phyloP scores from a whole-genome alignment of 176 grass and related monocot genomes.

The Zizania latifolia region DNA sequence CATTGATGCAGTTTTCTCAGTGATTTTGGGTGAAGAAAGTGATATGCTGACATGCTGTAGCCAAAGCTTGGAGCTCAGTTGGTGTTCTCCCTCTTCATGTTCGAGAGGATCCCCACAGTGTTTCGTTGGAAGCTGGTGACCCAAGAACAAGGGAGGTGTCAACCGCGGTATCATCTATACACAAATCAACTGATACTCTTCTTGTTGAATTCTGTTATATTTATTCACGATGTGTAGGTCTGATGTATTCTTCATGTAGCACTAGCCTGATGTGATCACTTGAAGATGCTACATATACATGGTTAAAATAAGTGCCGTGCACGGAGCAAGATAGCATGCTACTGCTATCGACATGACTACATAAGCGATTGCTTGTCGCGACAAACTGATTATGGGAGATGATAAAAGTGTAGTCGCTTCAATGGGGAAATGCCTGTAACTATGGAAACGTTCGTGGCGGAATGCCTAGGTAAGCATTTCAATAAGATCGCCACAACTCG shows the following conservation, averaged over 20 bases:
- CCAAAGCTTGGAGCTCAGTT: constrained; percentile 54
- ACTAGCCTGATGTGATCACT: not conserved
- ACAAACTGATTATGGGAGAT: constrained; percentile 12
- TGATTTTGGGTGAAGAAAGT: constrained; percentile 72
- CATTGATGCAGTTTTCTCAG: constrained; percentile 80
- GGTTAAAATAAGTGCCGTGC: constrained; percentile 32
- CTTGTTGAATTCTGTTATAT: not conserved
- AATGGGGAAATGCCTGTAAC: not conserved
- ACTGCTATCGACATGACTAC: no score
- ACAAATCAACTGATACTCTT: constrained; percentile 44
- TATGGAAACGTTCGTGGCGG: not conserved
- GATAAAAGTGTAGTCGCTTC: not conserved
- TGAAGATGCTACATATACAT: not conserved
- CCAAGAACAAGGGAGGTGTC: constrained; percentile 84
- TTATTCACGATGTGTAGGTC: not conserved
- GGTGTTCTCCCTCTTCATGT: constrained; percentile 81
- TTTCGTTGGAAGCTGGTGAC: constrained; percentile 77
- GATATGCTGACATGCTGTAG: constrained; percentile 42
- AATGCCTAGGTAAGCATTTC: not conserved
- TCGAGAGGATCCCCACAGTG: constrained; percentile 63
- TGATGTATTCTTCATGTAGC: constrained; percentile 28
- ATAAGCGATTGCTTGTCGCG: no score
- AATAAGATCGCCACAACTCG: not conserved
- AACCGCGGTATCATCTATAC: constrained; percentile 61
- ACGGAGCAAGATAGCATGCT: not conserved